Conservation (phyloP, 768 basidiomycete species). For the Russula abietina region DNA sequence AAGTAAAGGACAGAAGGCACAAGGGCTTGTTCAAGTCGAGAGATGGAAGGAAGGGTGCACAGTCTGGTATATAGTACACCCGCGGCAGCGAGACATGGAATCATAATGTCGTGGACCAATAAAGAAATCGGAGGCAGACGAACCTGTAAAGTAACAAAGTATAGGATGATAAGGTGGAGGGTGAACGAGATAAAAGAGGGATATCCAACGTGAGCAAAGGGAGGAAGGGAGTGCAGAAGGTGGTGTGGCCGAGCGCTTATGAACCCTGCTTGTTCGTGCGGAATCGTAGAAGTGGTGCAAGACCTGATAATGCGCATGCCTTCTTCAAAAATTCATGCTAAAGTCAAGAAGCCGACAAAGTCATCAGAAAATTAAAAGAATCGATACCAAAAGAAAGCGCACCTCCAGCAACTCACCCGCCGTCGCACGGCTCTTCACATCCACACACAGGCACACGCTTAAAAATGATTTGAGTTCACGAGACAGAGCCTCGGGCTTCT, state of each 20-base stretch:
- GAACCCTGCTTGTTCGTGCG: constrained; percentile 51
- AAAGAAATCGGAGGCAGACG: constrained; percentile 3
- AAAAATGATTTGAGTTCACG: constrained; percentile 93
- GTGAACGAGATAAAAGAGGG: not conserved
- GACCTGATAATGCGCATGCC: constrained; percentile 72
- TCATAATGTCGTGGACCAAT: constrained; percentile 20
- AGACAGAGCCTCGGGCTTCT: constrained; percentile 89
- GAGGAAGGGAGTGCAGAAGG: not conserved
- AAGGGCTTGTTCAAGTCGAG: not conserved
- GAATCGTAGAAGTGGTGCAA: constrained; percentile 83
- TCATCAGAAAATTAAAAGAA: constrained; percentile 12
- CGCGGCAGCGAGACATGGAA: constrained; percentile 10
- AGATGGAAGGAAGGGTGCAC: constrained; percentile 2
- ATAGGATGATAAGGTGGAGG: not conserved
- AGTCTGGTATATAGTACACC: constrained; percentile 19
- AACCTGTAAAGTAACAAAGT: constrained; percentile 8
- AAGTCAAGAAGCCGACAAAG: not conserved
- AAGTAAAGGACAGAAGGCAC: not conserved
- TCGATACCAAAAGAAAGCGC: constrained; percentile 29
- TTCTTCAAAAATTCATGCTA: constrained; percentile 95
- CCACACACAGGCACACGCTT: constrained; percentile 96
- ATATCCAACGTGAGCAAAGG: constrained; percentile 16
- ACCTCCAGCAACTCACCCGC: constrained; percentile 82
- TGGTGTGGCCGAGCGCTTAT: constrained; percentile 3
- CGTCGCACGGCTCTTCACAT: constrained; percentile 88